Conservation (phyloP, 129 eudicot genomes). For the Artemisia argyi region DNA sequence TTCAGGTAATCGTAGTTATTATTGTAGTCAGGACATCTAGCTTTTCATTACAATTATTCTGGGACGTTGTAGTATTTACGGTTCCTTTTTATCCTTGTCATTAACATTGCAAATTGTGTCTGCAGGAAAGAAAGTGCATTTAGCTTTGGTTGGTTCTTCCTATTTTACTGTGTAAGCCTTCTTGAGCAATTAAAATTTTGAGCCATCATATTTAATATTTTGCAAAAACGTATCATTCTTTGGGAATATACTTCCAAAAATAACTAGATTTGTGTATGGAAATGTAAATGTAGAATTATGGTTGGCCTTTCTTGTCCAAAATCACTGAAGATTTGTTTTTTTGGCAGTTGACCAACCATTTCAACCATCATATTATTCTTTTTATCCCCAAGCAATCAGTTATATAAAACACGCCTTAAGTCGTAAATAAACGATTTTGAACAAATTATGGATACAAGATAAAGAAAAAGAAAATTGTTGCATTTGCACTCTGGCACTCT, state of each 20-base stretch:
- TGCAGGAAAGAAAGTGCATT: slow-evolving; percentile 93
- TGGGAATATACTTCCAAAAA: too few relatives aligned
- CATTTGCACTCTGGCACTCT: slow-evolving; percentile 1
- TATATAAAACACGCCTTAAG: neutral
- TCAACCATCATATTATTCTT: too few relatives aligned
- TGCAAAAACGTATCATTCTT: neutral
- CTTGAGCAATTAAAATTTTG: neutral
- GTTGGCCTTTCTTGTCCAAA: too few relatives aligned
- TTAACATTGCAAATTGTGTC: slow-evolving; percentile 12
- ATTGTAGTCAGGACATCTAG: too few relatives aligned
- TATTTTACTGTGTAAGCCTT: slow-evolving; percentile 67
- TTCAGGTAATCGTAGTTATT: slow-evolving; percentile 47
- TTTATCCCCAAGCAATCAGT: too few relatives aligned
- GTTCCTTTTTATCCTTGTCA: neutral
- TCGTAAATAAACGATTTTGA: slow-evolving; percentile 3
- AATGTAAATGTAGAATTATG: too few relatives aligned
- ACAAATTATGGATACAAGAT: slow-evolving; percentile 1
- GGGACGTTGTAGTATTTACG: neutral
- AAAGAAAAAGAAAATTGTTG: neutral
- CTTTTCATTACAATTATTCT: neutral
- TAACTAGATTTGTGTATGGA: too few relatives aligned
- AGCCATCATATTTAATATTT: neutral
- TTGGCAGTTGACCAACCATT: too few relatives aligned
- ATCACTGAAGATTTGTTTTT: too few relatives aligned
- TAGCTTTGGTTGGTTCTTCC: slow-evolving; percentile 82